Evolutionary conservation across 1,139 yeast genomes (phyloP), one percentile per base, ranked within the genome.

Genomic region (Candida glucosophila): DNA sequence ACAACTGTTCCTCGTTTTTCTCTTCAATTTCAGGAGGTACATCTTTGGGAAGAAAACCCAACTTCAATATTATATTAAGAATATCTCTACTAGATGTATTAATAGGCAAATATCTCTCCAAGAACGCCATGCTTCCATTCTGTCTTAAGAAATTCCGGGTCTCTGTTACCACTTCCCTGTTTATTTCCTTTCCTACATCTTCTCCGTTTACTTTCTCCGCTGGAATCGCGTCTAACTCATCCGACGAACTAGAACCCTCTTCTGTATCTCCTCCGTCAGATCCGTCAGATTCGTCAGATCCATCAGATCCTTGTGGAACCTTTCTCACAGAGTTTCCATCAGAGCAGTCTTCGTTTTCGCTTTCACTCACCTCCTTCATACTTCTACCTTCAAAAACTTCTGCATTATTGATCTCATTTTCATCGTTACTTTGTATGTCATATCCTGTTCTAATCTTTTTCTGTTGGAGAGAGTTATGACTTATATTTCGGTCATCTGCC

Each of bases 71-170:
- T 27, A 74, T 49, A 25, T 45, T 52, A 16, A 70, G 41, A 15
- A 77, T 61, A 39, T 75, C 76, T 14, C 67, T 58, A 8, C 72
- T 58, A 12, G 69, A 58, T 9, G 83, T 73, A 2, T 70, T 67
- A 2, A 67, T 61, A 1, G 88, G 82, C 17, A 81, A 49, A 38
- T 69, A 79, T 24, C 60, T 57, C 30, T 70, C 71, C 28, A 83
- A 50, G 38, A 81, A 78, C 32, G 54, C 49, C 35, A 65, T 52
- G 17, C 73, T 62, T 0, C 95, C 95, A 32, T 69, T 49, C n/a
- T 55, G 48, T 43, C 78, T 79, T 29, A 85, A 51, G 38, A 45
- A 75, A 30, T 60, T 56, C 31, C 90, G 65, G 1, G 85, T 76
- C 29, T 65, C 52, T 5, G 38, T 39, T 11, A 58, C 43, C 3